These are phyloP conservation scores for Royoungia palumana DNA, from an alignment of 768 basidiomycete genomes.

Conservation along the genomic window DNA sequence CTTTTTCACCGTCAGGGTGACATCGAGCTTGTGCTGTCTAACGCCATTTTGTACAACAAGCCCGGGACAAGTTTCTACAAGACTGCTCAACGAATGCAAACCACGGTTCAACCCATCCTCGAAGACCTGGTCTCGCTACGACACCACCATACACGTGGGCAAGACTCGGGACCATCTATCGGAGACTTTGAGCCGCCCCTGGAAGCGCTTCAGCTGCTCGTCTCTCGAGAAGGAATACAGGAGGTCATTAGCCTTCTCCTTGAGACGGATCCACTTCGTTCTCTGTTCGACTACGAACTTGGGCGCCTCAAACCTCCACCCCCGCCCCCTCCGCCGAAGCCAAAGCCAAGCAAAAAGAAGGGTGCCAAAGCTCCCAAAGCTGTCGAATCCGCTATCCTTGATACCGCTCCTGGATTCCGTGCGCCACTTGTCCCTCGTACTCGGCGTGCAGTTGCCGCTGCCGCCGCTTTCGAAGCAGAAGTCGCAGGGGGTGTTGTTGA, in stretches of 20 bases:
- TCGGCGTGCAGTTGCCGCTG: conserved; percentile 41
- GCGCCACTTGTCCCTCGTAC: conserved; percentile 52
- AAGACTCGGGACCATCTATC: conserved; percentile 25
- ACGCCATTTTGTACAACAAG: conserved; percentile 86
- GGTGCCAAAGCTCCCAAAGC: conserved; percentile 20
- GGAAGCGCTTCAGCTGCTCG: conserved; percentile 52
- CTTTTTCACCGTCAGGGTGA: conserved; percentile 54
- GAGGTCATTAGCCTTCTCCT: conserved; percentile 55
- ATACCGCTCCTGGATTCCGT: conserved; percentile 43
- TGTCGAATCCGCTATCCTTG: conserved; percentile 27
- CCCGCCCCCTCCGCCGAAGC: conserved; percentile 48
- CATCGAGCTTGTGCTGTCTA: conserved; percentile 76
- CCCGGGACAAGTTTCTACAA: conserved; percentile 68
- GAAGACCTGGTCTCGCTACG: conserved; percentile 23
- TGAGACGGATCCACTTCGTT: conserved; percentile 54
- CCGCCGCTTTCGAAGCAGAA: conserved; percentile 43
- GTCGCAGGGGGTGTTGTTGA: conserved; percentile 19
- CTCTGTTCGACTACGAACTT: conserved; percentile 68
- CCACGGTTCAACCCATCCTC: conserved; percentile 36
- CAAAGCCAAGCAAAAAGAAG: conserved; percentile 43
- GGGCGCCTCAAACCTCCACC: conserved; percentile 59
- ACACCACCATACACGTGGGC: conserved; percentile 11
- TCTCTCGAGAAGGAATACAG: conserved; percentile 50
- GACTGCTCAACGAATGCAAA: conserved; percentile 62
- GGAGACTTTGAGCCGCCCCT: conserved; percentile 78